A percentile compares a stretch with the other conserved stretches of the same genome.
Evolutionary conservation across 805 yeast genomes (phyloP).

Genomic region (Candida ulmi): DNA sequence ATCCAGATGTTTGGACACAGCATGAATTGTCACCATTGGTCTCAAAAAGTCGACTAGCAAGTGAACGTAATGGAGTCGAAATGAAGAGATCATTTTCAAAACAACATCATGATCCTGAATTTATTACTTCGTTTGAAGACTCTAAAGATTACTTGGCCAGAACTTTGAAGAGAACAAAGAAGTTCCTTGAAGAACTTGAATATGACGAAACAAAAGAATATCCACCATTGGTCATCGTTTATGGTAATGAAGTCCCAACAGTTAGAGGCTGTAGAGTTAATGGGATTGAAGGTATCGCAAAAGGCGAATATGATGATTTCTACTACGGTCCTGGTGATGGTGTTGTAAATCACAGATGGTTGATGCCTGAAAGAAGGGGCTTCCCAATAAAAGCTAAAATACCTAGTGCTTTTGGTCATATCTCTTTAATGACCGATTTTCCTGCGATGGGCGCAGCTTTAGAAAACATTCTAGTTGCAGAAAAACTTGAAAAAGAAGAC

Average conservation of each 20-base stretch:
- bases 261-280: slow-evolving; percentile 73
- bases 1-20: slow-evolving; percentile 75
- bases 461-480: slow-evolving; percentile 55
- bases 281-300: slow-evolving; percentile 53
- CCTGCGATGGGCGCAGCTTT: slow-evolving; percentile 69
- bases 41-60: slow-evolving; percentile 23
- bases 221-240: slow-evolving; percentile 82
- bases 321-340: slow-evolving; percentile 93
- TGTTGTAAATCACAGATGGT: slow-evolving; percentile 77
- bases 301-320: slow-evolving; percentile 71
- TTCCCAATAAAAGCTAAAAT: slow-evolving; percentile 69
- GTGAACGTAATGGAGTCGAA: slow-evolving; percentile 9
- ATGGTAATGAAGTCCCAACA: slow-evolving; percentile 79
- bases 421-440: slow-evolving; percentile 70
- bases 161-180: slow-evolving; percentile 54
- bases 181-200: slow-evolving; percentile 50
- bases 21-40: slow-evolving; percentile 75
- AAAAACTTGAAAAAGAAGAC: too few relatives aligned
- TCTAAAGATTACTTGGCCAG: slow-evolving; percentile 59
- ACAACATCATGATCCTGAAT: slow-evolving; percentile 10
- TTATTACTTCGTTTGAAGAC: slow-evolving; percentile 36
- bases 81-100: slow-evolving; percentile 14
- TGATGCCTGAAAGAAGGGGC: slow-evolving; percentile 73
- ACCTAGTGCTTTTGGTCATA: slow-evolving; percentile 67
- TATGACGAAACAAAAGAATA: slow-evolving; percentile 48